Percentiles rank a stretch among this genome's conserved stretches.
phyloP scores from a whole-genome alignment of 2,329 filamentous ascomycete genomes.

The Nigrograna mackinnonii region DNA sequence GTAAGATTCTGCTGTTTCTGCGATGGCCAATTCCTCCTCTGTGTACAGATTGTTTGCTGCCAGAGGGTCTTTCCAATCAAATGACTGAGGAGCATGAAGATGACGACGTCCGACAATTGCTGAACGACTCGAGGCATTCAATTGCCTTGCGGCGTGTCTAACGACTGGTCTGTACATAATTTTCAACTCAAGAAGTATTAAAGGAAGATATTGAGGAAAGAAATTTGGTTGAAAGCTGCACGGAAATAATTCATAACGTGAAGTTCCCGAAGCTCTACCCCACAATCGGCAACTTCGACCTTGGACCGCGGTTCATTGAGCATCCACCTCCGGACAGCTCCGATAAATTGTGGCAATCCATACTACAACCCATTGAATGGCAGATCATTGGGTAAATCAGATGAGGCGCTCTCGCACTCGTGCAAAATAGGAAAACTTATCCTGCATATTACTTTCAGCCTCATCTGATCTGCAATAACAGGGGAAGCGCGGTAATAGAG shows the following conservation, averaged over 20 bases:
- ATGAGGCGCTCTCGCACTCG: no score
- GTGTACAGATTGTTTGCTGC: slow-evolving; percentile 75
- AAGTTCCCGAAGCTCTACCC: slow-evolving; percentile 8
- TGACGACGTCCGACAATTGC: slow-evolving; percentile 41
- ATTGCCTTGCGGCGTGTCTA: slow-evolving; percentile 45
- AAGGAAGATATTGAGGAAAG: no score
- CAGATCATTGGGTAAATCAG: no score
- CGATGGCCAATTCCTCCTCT: slow-evolving; percentile 87
- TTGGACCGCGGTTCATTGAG: slow-evolving; percentile 16
- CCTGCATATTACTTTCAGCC: no score
- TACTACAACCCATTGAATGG: no score
- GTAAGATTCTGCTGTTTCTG: slow-evolving; percentile 89
- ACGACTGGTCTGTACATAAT: slow-evolving; percentile 50
- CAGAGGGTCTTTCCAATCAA: slow-evolving; percentile 93
- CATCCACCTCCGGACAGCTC: neutral
- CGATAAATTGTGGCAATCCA: slow-evolving; percentile 7
- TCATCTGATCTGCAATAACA: no score
- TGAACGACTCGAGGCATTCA: slow-evolving; percentile 27
- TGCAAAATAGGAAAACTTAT: no score
- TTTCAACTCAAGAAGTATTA: slow-evolving; percentile 2
- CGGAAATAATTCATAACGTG: slow-evolving; percentile 1
- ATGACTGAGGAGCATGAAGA: slow-evolving; percentile 53
- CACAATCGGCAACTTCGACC: slow-evolving; percentile 10
- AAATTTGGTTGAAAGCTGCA: neutral
- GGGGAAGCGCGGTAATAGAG: slow-evolving; percentile 6